phyloP scores from a whole-genome alignment of 2,329 filamentous ascomycete genomes.

The Cordyceps sp. region DNA sequence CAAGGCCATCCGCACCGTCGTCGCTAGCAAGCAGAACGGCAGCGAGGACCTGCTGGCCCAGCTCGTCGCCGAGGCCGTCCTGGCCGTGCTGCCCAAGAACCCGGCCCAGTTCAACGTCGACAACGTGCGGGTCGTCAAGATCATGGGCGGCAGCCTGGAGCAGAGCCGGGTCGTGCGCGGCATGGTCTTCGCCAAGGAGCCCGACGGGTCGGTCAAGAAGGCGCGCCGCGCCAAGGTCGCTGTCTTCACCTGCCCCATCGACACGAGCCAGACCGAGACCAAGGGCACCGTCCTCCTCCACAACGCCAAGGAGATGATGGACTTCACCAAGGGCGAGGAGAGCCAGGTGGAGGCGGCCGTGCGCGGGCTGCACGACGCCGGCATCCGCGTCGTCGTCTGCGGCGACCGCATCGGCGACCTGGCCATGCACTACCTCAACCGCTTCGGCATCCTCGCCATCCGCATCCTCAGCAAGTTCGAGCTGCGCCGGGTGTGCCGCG shows the following conservation, averaged over 20 bases:
- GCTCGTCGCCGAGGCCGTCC: conserved; percentile 69
- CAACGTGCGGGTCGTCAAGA: conserved; percentile 97
- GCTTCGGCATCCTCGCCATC: conserved; percentile 88
- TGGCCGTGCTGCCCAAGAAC: conserved; percentile 90
- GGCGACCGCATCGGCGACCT: conserved; percentile 91
- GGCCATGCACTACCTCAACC: conserved; percentile 94
- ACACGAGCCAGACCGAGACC: conserved; percentile 91
- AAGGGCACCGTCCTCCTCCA: conserved; percentile 95
- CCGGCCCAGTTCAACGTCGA: conserved; percentile 94
- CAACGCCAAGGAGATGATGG: conserved; percentile 96
- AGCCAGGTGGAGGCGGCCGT: conserved; percentile 74
- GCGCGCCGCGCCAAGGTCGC: conserved; percentile 86
- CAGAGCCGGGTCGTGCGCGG: conserved; percentile 91
- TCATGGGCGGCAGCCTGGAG: conserved; percentile 92
- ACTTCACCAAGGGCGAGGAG: conserved; percentile 97
- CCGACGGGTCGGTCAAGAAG: conserved; percentile 85
- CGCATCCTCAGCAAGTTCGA: conserved; percentile 98
- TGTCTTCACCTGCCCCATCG: conserved; percentile 91
- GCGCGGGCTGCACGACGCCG: conserved; percentile 92
- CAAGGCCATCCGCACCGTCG: conserved; percentile 90
- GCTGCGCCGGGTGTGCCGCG: conserved; percentile 82
- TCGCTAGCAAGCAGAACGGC: conserved; percentile 92
- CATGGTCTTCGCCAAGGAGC: conserved; percentile 95
- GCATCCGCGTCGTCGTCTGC: conserved; percentile 78
- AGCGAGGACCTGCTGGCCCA: conserved; percentile 76